Base-by-base conservation (phyloP, 495 filamentous ascomycete species). In the Glarea lozoyensis region DNA sequence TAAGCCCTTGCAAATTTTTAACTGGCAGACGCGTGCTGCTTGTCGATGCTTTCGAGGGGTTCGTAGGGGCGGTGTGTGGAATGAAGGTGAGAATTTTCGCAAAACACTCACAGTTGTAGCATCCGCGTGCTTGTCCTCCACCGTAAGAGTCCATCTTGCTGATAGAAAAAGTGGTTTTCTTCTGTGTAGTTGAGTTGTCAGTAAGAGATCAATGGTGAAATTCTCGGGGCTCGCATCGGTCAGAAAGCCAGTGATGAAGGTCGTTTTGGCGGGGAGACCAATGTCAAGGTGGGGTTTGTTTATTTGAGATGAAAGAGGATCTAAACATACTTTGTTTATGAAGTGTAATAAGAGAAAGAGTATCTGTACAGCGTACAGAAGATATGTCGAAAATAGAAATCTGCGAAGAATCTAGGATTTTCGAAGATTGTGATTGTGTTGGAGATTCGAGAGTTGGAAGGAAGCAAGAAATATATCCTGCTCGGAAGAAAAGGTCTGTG, bases 91-190 rank as follows among this genome's bases (percentile, higher is more conserved):
- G 19, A 40, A 47, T 20, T 48, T 48, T 34, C 44, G 45, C 43
- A 46, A 50, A 44, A 21, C 10, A 85, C 82, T 67, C 62, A 87
- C 82, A 87, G 68, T 88, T 88, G 70, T 83, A 88, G 69, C 83
- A 88, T 45, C 73, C 80, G 60, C 82, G 79, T 50, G 40, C 41
- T 41, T 53, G 56, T 34, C 35, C 49, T 42, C 49, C 54, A 31
- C 40, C 24, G 50, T 55, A 69, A 27, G 40, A 56, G 35, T 75
- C 68, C 70, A 75, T 74, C 18, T 49, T 60, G n/a, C 36, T 23
- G 44, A 27, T 42, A 24, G 48, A 54, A 44, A 48, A 53, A 49
- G 43, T 36, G 56, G 55, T 54, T 53, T 57, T 40, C 48, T 25
- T 17, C 51, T 12, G 1, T 22, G 20, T 39, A 22, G n/a, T 18